Evolutionary conservation across 2,329 filamentous ascomycete genomes (phyloP).

Genomic region (Cercospora sojina): DNA sequence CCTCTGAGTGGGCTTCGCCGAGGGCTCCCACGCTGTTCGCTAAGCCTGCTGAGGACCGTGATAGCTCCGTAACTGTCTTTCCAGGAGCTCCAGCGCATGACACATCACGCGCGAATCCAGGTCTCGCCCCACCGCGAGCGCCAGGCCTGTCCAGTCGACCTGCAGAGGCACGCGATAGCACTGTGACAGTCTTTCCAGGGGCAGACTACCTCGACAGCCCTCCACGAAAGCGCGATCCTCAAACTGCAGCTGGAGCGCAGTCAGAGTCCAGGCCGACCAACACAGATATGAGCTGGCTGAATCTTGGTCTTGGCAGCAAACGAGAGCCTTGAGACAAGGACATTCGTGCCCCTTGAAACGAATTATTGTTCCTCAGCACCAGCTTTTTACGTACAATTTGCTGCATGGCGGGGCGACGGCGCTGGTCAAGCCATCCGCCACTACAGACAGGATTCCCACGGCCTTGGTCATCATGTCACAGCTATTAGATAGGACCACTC

Average conservation of each 20-base stretch:
- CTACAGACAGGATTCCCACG: background rate
- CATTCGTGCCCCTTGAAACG: background rate
- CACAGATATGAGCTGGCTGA: conserved; percentile 76
- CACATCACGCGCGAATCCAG: background rate
- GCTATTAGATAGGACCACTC: background rate
- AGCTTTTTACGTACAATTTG: background rate
- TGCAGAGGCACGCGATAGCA: conserved; percentile 35
- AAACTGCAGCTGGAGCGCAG: conserved; percentile 36
- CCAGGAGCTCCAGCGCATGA: conserved; percentile 25
- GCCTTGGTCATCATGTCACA: background rate
- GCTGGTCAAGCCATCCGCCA: background rate
- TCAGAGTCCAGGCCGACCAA: conserved; percentile 34
- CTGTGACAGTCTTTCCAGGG: conserved; percentile 40
- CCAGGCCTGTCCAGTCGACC: conserved; percentile 17
- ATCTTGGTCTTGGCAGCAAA: conserved; percentile 50
- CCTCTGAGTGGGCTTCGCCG: conserved; percentile 29
- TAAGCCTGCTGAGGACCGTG: conserved; percentile 28
- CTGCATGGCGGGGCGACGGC: background rate
- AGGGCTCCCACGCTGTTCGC: conserved; percentile 17
- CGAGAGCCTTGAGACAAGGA: background rate
- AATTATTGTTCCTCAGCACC: background rate
- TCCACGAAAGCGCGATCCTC: conserved; percentile 39
- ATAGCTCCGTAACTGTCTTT: conserved; percentile 40
- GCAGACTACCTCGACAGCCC: conserved; percentile 31
- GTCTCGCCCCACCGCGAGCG: conserved; percentile 16